phyloP scores from a whole-genome alignment of 768 basidiomycete species.

The Amanita exitialis region DNA sequence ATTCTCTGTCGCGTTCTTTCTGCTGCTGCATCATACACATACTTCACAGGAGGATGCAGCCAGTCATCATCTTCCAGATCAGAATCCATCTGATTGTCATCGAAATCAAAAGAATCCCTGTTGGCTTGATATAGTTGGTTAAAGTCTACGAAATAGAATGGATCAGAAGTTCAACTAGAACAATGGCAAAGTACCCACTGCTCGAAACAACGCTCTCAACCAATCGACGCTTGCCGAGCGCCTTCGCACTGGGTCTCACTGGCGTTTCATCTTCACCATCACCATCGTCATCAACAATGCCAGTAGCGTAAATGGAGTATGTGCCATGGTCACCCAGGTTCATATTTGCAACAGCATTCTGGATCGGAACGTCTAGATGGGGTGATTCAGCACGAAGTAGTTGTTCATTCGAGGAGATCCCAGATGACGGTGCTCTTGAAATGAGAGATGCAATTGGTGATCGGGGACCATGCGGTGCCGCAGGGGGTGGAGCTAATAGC shows the following conservation, averaged over 20 bases:
- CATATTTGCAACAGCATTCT: slow-evolving; percentile 12
- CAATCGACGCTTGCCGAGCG: slow-evolving; percentile 74
- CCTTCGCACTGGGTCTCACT: slow-evolving; percentile 74
- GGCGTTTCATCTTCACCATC: slow-evolving; percentile 29
- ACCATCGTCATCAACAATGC: slow-evolving; percentile 11
- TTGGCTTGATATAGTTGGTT: slow-evolving; percentile 8
- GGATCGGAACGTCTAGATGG: slow-evolving; percentile 11
- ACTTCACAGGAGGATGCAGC: slow-evolving; percentile 45
- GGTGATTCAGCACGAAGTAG: background rate
- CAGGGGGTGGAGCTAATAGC: slow-evolving; percentile 51
- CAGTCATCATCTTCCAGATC: slow-evolving; percentile 39
- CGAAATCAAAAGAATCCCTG: slow-evolving; percentile 13
- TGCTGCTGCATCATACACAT: slow-evolving; percentile 90
- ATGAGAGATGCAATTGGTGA: slow-evolving; percentile 36
- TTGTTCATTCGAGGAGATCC: slow-evolving; percentile 20
- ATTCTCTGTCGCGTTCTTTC: slow-evolving; percentile 63
- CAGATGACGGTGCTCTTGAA: slow-evolving; percentile 69
- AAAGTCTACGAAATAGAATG: slow-evolving; percentile 50
- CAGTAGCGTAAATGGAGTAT: slow-evolving; percentile 5
- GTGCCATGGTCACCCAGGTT: slow-evolving; percentile 11
- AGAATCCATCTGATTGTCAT: slow-evolving; percentile 31
- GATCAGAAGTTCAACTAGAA: slow-evolving; percentile 16
- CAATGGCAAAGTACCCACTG: background rate
- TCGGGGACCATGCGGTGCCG: slow-evolving; percentile 65
- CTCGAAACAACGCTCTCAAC: slow-evolving; percentile 23